Evolutionary conservation across 164 flowering plant genomes (phyloP), one percentile per base, ranked within the genome.

Genomic region (Annona cherimola): DNA sequence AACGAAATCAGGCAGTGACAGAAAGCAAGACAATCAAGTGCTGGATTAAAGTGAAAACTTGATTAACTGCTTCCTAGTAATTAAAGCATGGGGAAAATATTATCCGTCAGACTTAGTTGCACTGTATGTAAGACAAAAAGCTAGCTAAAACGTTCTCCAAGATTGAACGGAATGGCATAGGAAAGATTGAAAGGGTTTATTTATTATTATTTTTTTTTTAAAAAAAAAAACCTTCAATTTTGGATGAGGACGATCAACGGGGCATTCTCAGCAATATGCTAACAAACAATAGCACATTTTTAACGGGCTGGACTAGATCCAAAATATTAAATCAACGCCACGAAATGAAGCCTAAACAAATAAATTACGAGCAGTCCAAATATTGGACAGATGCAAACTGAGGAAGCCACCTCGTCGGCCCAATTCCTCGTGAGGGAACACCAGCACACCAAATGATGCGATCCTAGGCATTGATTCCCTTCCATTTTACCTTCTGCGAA

Each of bases 401-500:
- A 50, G 57, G 57, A 16, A 16, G 14, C 57, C 57, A 50, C 57
- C 14, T 50, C 14, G 57, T 11, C 11, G 1, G 57, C 14, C 9
- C 14, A 16, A 50, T 50, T 8, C 2, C 57, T 2, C 14, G 57
- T 50, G 1, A 50, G 9, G 57, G 14, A 50, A 9, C 57, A 50
- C 57, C 57, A 50, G 14, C 57, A 50, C 14, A 9, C 14, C 14
- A 50, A 50, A 50, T 50, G 57, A 46, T 5, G 57, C 14, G 14
- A 50, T 50, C 57, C 14, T 16, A 8, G 14, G 9, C 57, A 2
- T 50, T 50, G 14, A n/a, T 61, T 61, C 19, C 63, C 69, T 66
- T 70, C 50, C 5, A 35, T 41, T 54, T 55, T 45, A 90, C 96
- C 94, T 82, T 85, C 40, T 75, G 85, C 55, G 90, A 79, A 71